Base-by-base conservation (phyloP, 148 eudicot genomes). In the Chenopodium berlandieri region DNA sequence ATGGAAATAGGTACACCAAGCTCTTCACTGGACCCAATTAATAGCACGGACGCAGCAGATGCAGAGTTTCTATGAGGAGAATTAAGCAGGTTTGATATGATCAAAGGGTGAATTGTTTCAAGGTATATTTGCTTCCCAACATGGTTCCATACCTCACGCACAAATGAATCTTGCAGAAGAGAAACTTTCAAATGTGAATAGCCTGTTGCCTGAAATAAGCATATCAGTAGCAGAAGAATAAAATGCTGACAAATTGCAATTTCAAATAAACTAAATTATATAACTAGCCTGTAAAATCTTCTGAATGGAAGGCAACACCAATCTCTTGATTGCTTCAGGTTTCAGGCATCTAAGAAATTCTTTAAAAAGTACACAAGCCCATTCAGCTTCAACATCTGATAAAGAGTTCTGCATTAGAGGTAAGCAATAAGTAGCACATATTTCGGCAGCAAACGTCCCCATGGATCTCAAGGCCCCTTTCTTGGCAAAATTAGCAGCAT, bases 141-240 rank as follows among this genome's bases (percentile, higher is more conserved):
- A 78, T 83, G 88, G 82, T 86, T 88, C 97, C 97, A 96, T 79
- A 94, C 85, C 87, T 92, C 97, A 48, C 91, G 95, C 83, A 94
- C 92, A 89, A 96, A 96, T 82, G 99, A 96, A 75, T 94, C 97
- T 96, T 96, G 99, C 74, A 96, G 94, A 83, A 96, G 93, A 78
- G 95, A 94, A 83, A 96, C 99, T 86, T 94, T 94, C 83, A 94
- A 84, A 88, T 89, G 97, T 71, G 94, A 96, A 89, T 87, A 88
- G 80, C 90, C 94, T 80, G 99, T 86, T 76, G 90, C 91, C 99
- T 96, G 93, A 77, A 90, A 84, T 20, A 73, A 88, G 79, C 73
- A 54, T 62, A 70, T 88, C 75, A 75, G 62, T 69, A 77, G 72
- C 79, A 74, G 78, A 82, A 84, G 69, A 63, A 31, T 60, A 65